Evolutionary conservation across 2,329 filamentous ascomycete genomes (phyloP), one percentile per base, ranked within the genome.

Genomic region (Colletotrichum scovillei): DNA sequence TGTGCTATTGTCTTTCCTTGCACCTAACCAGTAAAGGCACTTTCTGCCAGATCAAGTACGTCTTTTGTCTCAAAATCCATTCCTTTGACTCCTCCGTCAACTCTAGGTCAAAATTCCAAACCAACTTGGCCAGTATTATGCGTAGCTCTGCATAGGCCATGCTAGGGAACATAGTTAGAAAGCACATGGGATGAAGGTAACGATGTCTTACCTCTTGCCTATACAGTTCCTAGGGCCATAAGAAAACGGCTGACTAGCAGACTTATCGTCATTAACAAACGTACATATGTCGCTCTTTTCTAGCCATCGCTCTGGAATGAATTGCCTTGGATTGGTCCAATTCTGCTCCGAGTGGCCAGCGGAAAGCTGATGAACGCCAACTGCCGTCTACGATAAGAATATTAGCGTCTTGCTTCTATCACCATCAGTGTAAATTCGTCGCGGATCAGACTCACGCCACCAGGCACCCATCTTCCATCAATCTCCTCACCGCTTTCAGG

Each of bases 101-200:
- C 55, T 81, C 76, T 58, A 87, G 74, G 58, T 88, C 86, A 69
- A 88, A 88, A 24, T 83, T 81, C 68, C 79, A 87, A 2, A 88
- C 74, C 6, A 89, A 66, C 9, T 83, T 82, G 1, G 84, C 81
- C 1, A 88, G 72, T 11, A 87, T 83, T 4, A 88, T 74, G 1
- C 86, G 83, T 83, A 88, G 85, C 76, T 89, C 86, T 4, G 82
- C 81, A 58, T 85, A 85, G 1, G 87, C 87, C 35, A 87, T 81
- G 69, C 82, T 75, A 53, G 7, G 30, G 26, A 2, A 9, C 6
- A 19, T 8, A 0, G 14, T 72, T 38, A 72, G 42, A 9, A 3
- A 42, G 12, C 46, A 52, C 59, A n/a, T n/a, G 11, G 26, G 5
- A 8, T 42, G 26, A 2, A 14, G 12, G 28, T 42, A 14, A 11